Evolutionary conservation across 192 early-diverging fungal species (phyloP).

Genomic region (Entomortierella chlamydospora): DNA sequence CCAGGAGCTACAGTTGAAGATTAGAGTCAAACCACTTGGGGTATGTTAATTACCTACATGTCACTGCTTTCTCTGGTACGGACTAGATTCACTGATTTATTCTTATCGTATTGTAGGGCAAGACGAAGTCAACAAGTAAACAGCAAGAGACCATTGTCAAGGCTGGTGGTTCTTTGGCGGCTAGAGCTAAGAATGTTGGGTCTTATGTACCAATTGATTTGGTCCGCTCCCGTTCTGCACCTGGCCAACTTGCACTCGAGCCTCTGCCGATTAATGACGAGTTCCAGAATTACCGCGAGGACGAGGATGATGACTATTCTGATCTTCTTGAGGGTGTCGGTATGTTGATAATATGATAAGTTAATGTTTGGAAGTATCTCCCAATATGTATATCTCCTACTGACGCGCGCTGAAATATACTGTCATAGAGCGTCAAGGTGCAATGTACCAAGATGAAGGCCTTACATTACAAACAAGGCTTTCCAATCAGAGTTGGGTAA

Average conservation of each 20-base stretch:
- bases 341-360: not conserved
- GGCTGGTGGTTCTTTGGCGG: slow-evolving; percentile 37
- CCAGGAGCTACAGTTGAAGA: slow-evolving; percentile 23
- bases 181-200: slow-evolving; percentile 14
- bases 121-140: not conserved
- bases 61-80: not conserved
- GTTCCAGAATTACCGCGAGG: slow-evolving; percentile 38
- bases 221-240: slow-evolving; percentile 43
- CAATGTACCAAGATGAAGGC: slow-evolving; percentile 32
- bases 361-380: too few relatives aligned
- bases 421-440: slow-evolving; percentile 17
- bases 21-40: slow-evolving; percentile 19
- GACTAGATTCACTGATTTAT: not conserved
- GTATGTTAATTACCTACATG: not conserved
- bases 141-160: slow-evolving; percentile 5
- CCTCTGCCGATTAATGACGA: slow-evolving; percentile 20
- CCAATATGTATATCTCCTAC: not conserved
- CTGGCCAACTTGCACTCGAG: slow-evolving; percentile 31
- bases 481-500: slow-evolving; percentile 59
- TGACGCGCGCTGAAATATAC: not conserved
- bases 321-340: slow-evolving; percentile 31
- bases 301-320: slow-evolving; percentile 47
- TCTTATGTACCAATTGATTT: slow-evolving; percentile 34
- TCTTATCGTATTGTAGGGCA: not conserved
- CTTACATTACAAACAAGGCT: slow-evolving; percentile 49